phyloP scores from a whole-genome alignment of 73 alveolate genomes.

The Uronychia binucleata region DNA sequence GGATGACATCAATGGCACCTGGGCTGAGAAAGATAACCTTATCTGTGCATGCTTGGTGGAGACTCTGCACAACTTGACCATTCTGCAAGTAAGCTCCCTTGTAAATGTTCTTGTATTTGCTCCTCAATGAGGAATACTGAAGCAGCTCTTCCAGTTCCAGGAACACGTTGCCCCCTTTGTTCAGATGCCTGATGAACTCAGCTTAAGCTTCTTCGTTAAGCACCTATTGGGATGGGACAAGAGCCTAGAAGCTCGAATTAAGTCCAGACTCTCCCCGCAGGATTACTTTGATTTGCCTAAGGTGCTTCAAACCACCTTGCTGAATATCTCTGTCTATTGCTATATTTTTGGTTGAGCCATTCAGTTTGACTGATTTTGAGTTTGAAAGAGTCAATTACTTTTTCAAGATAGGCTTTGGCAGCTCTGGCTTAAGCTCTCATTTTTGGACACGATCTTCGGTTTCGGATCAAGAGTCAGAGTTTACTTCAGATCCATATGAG shows the following conservation, averaged over 20 bases:
- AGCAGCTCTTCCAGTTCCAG: neutral
- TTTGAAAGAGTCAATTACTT: neutral
- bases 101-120: neutral
- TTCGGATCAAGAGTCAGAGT: no score
- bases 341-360: neutral
- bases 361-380: neutral
- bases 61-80: neutral
- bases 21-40: neutral
- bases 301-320: no score
- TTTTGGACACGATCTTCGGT: neutral
- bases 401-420: neutral
- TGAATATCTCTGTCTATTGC: neutral
- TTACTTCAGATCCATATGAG: no score
- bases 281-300: no score
- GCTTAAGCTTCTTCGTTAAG: neutral
- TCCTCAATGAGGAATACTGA: neutral
- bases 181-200: neutral
- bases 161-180: neutral
- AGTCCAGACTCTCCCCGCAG: neutral
- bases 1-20: neutral
- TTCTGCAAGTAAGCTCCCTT: neutral
- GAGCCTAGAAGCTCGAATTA: neutral
- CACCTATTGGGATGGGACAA: neutral
- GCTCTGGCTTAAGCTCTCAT: neutral
- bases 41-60: neutral